These are phyloP conservation scores for Jamesozyma gamospora DNA, from an alignment of 805 yeast genomes.

Conservation along the genomic window DNA sequence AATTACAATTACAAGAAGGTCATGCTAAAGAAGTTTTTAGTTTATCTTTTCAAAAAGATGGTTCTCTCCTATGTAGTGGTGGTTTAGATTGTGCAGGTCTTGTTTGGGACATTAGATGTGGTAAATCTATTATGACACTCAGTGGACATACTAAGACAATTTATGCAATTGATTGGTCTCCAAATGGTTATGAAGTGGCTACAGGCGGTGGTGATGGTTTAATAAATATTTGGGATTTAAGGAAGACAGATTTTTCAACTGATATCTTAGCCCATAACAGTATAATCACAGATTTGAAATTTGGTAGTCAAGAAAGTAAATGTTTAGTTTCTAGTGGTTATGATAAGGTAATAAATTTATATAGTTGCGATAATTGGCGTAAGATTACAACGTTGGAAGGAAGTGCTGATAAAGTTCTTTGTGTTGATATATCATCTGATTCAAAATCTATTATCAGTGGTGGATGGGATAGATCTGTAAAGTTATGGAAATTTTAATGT, in stretches of 20 bases:
- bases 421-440: constrained; percentile 45
- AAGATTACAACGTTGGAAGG: constrained; percentile 42
- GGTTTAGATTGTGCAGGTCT: constrained; percentile 68
- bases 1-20: constrained; percentile 70
- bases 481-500: constrained; percentile 40
- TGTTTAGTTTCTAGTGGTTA: constrained; percentile 55
- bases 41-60: constrained; percentile 61
- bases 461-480: constrained; percentile 80
- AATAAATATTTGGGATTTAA: constrained; percentile 78
- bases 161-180: constrained; percentile 62
- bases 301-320: constrained; percentile 37
- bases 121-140: constrained; percentile 48
- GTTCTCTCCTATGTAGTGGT: constrained; percentile 63
- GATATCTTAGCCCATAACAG: constrained; percentile 67
- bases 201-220: constrained; percentile 80
- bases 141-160: constrained; percentile 66
- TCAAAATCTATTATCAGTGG: constrained; percentile 43
- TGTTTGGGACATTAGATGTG: constrained; percentile 83
- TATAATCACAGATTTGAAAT: constrained; percentile 55
- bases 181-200: constrained; percentile 64
- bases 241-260: constrained; percentile 30
- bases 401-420: constrained; percentile 63
- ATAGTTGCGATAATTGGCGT: constrained; percentile 67
- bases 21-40: constrained; percentile 65
- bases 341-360: constrained; percentile 55